These are phyloP conservation scores for Gracilaria caudata DNA, from an alignment of 23 red algal species.

Conservation along the genomic window DNA sequence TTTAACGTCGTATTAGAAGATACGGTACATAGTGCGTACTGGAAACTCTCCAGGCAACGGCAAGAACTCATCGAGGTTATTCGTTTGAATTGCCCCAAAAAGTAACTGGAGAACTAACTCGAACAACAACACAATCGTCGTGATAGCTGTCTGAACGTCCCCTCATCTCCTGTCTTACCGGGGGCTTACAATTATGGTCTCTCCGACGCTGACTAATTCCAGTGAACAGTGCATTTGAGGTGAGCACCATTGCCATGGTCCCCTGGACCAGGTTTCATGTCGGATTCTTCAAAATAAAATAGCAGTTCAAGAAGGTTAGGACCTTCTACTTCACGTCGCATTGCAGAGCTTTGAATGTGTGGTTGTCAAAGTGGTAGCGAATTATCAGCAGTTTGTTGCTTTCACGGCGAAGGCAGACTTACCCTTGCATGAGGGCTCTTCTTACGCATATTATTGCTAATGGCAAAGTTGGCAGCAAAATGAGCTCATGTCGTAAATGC, in stretches of 20 bases:
- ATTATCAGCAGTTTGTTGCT: neutral
- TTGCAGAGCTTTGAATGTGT: neutral
- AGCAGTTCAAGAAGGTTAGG: neutral
- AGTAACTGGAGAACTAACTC: neutral
- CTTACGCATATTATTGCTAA: neutral
- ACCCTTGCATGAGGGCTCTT: neutral
- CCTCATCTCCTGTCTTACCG: neutral
- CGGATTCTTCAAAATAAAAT: neutral
- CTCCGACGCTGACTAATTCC: neutral
- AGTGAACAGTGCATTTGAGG: neutral
- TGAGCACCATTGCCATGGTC: neutral
- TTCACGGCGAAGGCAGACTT: neutral
- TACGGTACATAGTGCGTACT: neutral
- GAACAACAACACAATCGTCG: neutral
- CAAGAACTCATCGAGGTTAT: neutral
- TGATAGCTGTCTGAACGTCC: neutral
- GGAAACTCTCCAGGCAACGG: neutral
- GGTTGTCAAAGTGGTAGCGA: neutral
- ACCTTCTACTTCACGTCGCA: neutral
- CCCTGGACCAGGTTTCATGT: neutral
- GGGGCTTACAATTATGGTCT: neutral
- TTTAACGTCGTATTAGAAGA: neutral
- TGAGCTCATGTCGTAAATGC: neutral
- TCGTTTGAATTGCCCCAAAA: constrained; percentile 3
- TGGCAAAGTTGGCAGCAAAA: neutral